Evolutionary conservation across 345 rosid genomes (phyloP), one percentile per base, ranked within the genome.

Genomic region (Dipteronia sinensis): DNA sequence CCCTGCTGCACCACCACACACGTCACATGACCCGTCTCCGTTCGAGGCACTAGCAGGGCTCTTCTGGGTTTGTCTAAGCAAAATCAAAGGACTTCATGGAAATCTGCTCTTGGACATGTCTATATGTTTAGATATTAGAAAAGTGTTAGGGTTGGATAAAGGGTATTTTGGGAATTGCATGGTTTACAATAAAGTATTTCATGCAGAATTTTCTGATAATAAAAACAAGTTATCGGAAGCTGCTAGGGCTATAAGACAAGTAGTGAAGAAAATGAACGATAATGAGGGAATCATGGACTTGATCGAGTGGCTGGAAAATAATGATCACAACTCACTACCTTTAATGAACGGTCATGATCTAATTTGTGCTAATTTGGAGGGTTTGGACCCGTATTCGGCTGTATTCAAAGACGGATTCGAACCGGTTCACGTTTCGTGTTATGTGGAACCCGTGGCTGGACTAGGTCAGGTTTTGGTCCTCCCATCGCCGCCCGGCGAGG

Each of bases 111-210:
- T 81, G 42, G 83, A 84, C 65, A 82, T 94, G 88, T 84, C 90
- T 0, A 7, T 90, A 38, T 88, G 92, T 62, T 76, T 85, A 61
- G 95, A 94, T 51, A 79, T 80, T 75, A 88, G 97, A 49, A 85
- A 81, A 7, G 53, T 70, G 17, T 34, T 90, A 69, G 85, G 88
- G 23, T 73, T 92, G 53, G 94, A 88, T 53, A 72, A 79, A 69
- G 84, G 85, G 10, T 94, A 77, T 38, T 92, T 92, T 56, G 97
- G 98, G 51, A 94, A 90, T 23, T 88, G 94, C 79, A 86, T 87
- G 92, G 86, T 90, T 2, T 90, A 87, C 40, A 85, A 88, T 13
- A 84, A 84, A 31, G 82, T 85, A 34, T 4, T 34, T 55, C 47
- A 31, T 0, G 23, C 71, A 4, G 73, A 6, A 8, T 63, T 73